These are phyloP conservation scores for Clitocybe nebularis DNA, from an alignment of 1,284 basidiomycete species.

Conservation along the genomic window DNA sequence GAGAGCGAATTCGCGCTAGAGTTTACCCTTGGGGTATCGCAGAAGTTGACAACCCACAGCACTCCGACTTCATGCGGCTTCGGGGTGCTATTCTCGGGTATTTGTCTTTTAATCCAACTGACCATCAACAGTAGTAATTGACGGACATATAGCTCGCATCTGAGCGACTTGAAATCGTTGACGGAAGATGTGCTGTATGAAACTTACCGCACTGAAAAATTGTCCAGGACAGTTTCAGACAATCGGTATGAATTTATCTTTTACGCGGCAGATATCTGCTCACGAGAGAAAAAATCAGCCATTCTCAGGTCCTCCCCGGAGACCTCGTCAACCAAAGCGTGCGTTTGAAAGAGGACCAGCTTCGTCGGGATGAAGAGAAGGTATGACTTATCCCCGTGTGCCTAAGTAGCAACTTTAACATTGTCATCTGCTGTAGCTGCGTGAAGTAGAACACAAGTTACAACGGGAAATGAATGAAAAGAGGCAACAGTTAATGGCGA, in stretches of 20 bases:
- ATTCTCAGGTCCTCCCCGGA: constrained; percentile 83
- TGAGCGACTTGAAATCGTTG: constrained; percentile 88
- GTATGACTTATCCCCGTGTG: constrained; percentile 28
- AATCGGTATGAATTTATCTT: constrained; percentile 52
- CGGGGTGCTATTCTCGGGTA: constrained; percentile 84
- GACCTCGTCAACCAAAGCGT: constrained; percentile 94
- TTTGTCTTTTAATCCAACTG: constrained; percentile 15
- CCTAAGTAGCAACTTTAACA: constrained; percentile 1
- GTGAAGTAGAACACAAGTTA: constrained; percentile 93
- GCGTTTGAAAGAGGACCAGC: constrained; percentile 95
- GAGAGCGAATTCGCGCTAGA: constrained; percentile 83
- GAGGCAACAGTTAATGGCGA: constrained; percentile 89
- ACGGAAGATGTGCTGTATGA: constrained; percentile 94
- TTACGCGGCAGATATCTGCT: constrained; percentile 24
- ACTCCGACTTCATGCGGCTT: constrained; percentile 91
- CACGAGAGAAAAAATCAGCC: constrained; percentile 14
- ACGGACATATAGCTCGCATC: constrained; percentile 63
- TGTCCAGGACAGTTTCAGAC: constrained; percentile 79
- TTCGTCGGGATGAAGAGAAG: constrained; percentile 95
- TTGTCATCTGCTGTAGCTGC: constrained; percentile 44
- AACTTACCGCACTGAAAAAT: constrained; percentile 96
- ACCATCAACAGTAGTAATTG: background rate
- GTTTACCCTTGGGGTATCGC: constrained; percentile 97
- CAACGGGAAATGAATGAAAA: constrained; percentile 98
- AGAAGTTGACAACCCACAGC: constrained; percentile 95